phyloP scores from a whole-genome alignment of 139 green algal genomes.

The Marvania coccoides region DNA sequence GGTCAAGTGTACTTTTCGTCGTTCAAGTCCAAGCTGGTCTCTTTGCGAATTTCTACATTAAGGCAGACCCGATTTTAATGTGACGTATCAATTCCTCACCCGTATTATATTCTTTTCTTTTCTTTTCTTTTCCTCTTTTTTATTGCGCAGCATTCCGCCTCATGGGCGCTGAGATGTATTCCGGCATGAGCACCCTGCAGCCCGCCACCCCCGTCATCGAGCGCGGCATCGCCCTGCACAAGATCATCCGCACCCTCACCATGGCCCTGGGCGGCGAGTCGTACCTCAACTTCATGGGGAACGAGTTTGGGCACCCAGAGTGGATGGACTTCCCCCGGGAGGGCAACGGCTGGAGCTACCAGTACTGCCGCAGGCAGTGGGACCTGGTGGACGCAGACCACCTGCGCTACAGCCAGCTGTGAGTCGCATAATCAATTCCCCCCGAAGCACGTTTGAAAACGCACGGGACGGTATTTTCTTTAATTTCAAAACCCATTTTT shows the following conservation, averaged over 20 bases:
- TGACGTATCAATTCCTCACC: too few relatives aligned
- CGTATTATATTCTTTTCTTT: background rate
- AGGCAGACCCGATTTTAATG: too few relatives aligned
- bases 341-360: constrained; percentile 90
- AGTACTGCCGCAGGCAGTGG: constrained; percentile 79
- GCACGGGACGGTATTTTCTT: too few relatives aligned
- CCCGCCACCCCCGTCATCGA: constrained; percentile 30
- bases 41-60: too few relatives aligned
- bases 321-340: constrained; percentile 95
- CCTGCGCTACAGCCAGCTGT: constrained; percentile 69
- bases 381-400: constrained; percentile 50
- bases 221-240: constrained; percentile 78
- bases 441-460: too few relatives aligned
- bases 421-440: too few relatives aligned
- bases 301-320: constrained; percentile 95
- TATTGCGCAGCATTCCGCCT: constrained; percentile 40
- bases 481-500: background rate
- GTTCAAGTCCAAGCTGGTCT: too few relatives aligned
- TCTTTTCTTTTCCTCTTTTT: background rate
- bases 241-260: constrained; percentile 54
- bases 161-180: constrained; percentile 75
- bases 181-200: constrained; percentile 58
- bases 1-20: background rate
- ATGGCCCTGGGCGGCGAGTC: constrained; percentile 63
- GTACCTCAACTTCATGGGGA: constrained; percentile 90